A percentile compares a stretch with the other conserved stretches of the same genome.
Evolutionary conservation across 495 filamentous ascomycete species (phyloP).

Genomic region (Beverwykella pulmonaria): DNA sequence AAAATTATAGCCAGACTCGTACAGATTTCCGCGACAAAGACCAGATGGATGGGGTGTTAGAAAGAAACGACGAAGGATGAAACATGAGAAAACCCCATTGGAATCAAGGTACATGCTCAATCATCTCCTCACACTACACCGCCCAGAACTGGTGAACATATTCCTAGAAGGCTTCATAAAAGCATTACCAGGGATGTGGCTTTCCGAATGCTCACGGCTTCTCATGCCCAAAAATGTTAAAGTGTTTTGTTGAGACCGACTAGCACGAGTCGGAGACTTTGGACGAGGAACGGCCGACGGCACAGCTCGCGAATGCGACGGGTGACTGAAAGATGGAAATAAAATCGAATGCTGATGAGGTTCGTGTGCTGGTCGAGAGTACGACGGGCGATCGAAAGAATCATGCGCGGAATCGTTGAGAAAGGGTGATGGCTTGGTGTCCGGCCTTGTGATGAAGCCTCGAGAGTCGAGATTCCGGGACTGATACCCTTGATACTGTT

Average conservation of each 20-base stretch:
- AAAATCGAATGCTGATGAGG: not conserved
- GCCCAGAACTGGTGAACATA: constrained; percentile 8
- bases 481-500: not conserved
- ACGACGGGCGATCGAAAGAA: not conserved
- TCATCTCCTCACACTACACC: constrained; percentile 15
- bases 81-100: no score
- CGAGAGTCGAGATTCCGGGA: constrained; percentile 12
- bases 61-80: not conserved
- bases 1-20: not conserved
- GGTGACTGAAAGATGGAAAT: constrained; percentile 3
- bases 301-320: constrained; percentile 18
- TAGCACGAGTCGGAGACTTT: not conserved
- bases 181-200: not conserved
- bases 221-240: constrained; percentile 3
- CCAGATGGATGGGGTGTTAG: not conserved
- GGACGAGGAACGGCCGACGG: constrained; percentile 1
- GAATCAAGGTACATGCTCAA: not conserved
- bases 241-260: not conserved
- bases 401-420: not conserved
- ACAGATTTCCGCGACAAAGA: not conserved
- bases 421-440: not conserved
- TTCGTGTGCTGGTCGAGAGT: not conserved
- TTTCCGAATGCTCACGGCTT: constrained; percentile 2
- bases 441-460: constrained; percentile 20
- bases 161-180: constrained; percentile 2